Conservation (phyloP, 2,329 filamentous ascomycete genomes). For the Xylariaceae sp. region DNA sequence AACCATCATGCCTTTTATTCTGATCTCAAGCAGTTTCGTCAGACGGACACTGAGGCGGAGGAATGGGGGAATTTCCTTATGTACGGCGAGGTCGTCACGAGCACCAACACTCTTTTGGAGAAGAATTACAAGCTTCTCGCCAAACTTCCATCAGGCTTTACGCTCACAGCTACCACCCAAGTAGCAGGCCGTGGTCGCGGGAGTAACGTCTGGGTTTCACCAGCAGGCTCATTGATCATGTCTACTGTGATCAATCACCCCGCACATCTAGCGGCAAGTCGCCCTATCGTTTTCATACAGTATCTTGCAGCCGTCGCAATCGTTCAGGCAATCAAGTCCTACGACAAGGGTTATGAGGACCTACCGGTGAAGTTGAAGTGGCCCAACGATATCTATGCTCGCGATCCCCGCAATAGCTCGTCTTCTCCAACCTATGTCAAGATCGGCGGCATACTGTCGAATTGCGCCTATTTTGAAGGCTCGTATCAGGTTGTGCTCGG, state of each 20-base stretch:
- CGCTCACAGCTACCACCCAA: slow-evolving; percentile 80
- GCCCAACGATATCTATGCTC: slow-evolving; percentile 91
- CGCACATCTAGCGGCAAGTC: slow-evolving; percentile 63
- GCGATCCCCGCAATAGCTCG: slow-evolving; percentile 53
- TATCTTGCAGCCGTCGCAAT: slow-evolving; percentile 88
- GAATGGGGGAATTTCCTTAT: slow-evolving; percentile 74
- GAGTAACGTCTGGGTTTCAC: slow-evolving; percentile 91
- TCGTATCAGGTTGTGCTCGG: slow-evolving; percentile 84
- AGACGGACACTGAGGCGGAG: slow-evolving; percentile 50
- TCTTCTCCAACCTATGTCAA: slow-evolving; percentile 65
- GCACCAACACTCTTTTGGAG: slow-evolving; percentile 88
- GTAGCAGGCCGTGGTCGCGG: slow-evolving; percentile 85
- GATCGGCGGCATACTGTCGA: slow-evolving; percentile 88
- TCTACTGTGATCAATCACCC: slow-evolving; percentile 85
- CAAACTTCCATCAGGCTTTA: slow-evolving; percentile 79
- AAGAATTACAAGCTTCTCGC: slow-evolving; percentile 79
- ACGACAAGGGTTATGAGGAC: slow-evolving; percentile 69
- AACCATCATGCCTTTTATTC: slow-evolving; percentile 77
- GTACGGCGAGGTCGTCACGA: slow-evolving; percentile 89
- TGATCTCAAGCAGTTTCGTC: slow-evolving; percentile 64
- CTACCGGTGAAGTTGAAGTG: slow-evolving; percentile 88
- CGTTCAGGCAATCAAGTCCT: slow-evolving; percentile 75
- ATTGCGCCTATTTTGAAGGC: slow-evolving; percentile 73
- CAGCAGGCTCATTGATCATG: slow-evolving; percentile 80
- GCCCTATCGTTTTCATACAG: slow-evolving; percentile 88